Base-by-base conservation (phyloP, 202 grass and related monocot genomes). In the Schoenoplectus triqueter region DNA sequence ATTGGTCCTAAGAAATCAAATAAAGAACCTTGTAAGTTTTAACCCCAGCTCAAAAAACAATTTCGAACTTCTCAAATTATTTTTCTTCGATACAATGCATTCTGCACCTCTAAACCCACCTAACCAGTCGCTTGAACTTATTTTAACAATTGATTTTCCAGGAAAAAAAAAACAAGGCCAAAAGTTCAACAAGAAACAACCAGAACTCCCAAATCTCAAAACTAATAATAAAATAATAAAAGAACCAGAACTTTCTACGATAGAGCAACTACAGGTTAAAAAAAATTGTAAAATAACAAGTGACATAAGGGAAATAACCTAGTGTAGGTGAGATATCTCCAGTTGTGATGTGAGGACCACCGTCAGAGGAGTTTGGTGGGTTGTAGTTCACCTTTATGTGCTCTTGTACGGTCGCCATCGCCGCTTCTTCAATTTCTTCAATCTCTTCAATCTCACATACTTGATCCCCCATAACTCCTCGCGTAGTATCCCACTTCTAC, bases 391-490 rank as follows among this genome's bases (percentile, higher is more conserved):
- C 80, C 81, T 83, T 83, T 69, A 11, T 40, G 10, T 42, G 46
- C 66, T 69, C 81, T 59, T 57, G 89, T n/a, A 90, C 85, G 62
- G 56, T 89, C 75, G 54, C 75, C 75, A 61, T 79, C 54, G 74
- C 0, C 52, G 22, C 22, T 55, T 31, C 31, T 31, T 69, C 63
- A 69, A 22, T 81, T 22, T 67, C 72, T 59, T 87, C 31, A 31
- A 31, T 31, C 31, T 31, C 31, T 31, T 31, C 79, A 87, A 81
- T 88, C 49, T 81, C 86, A 45, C 69, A 81, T 78, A 46, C 89
- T 59, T 78, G 86, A 81, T 86, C 71, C 10, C 69, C 90, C 94
- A 93, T 97, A 87, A 4, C 55, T 70, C 46, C 56, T 77, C 31
- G 5, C 40, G 15, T 5, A 6, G 42, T 14, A 31, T 71, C 2